phyloP scores from a whole-genome alignment of 2,329 filamentous ascomycete species.

The Chrysosphaeria jannelii region DNA sequence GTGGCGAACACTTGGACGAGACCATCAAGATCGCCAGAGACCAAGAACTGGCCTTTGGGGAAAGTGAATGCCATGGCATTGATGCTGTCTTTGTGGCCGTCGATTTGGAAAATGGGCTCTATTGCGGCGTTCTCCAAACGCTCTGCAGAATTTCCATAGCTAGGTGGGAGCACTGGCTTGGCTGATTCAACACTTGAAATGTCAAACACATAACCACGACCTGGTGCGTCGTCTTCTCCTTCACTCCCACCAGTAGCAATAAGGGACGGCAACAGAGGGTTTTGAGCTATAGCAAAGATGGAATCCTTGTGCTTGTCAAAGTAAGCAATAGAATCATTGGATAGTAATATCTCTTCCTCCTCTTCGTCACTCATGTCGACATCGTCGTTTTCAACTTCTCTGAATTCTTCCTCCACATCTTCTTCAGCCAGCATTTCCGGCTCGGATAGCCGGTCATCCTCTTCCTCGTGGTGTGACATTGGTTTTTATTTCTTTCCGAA shows the following conservation, averaged over 20 bases:
- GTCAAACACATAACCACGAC: constrained; percentile 68
- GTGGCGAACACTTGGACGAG: constrained; percentile 35
- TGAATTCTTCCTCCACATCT: constrained; percentile 49
- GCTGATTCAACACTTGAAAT: constrained; percentile 27
- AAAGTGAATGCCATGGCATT: constrained; percentile 64
- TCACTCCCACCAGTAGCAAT: constrained; percentile 62
- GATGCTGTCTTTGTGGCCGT: constrained; percentile 80
- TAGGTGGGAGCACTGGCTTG: constrained; percentile 44
- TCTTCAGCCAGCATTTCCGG: constrained; percentile 46
- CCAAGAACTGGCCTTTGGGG: constrained; percentile 52
- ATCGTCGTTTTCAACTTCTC: constrained; percentile 28
- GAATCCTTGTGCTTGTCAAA: constrained; percentile 77
- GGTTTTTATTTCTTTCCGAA: background rate
- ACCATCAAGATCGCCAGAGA: constrained; percentile 75
- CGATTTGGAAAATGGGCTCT: constrained; percentile 37
- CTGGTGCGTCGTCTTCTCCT: constrained; percentile 28
- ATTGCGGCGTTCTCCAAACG: constrained; percentile 20
- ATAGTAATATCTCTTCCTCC: constrained; percentile 37
- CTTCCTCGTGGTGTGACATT: constrained; percentile 7
- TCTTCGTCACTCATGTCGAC: constrained; percentile 8
- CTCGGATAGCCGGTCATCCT: constrained; percentile 22
- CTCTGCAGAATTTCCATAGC: constrained; percentile 33
- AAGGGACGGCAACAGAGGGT: constrained; percentile 48
- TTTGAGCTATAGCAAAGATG: constrained; percentile 83
- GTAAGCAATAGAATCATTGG: constrained; percentile 82